These are phyloP conservation scores for Brettanomyces bruxellensis DNA, from an alignment of 805 yeast genomes.

Conservation along the genomic window DNA sequence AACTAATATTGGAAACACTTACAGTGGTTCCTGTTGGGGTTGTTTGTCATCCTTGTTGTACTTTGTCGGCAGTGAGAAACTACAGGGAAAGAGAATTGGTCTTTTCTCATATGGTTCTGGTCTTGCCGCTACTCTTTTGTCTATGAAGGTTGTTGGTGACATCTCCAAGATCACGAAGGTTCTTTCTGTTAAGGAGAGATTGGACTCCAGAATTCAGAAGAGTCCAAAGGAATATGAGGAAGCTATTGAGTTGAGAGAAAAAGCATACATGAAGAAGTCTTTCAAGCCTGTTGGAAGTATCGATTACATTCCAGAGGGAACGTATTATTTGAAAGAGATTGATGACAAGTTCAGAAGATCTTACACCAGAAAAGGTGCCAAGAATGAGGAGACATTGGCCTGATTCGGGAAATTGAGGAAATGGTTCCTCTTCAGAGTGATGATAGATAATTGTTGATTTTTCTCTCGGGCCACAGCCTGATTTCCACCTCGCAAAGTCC, in stretches of 20 bases:
- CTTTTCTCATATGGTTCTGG: slow-evolving; percentile 98
- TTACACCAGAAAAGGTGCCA: slow-evolving; percentile 27
- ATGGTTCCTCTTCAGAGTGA: not conserved
- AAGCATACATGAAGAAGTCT: slow-evolving; percentile 73
- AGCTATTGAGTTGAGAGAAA: slow-evolving; percentile 80
- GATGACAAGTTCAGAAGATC: slow-evolving; percentile 85
- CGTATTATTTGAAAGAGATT: slow-evolving; percentile 74
- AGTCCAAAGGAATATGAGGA: slow-evolving; percentile 77
- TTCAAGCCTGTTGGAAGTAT: slow-evolving; percentile 73
- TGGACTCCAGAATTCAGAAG: slow-evolving; percentile 54
- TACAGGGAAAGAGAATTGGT: slow-evolving; percentile 81
- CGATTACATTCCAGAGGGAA: slow-evolving; percentile 63
- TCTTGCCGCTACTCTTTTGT: slow-evolving; percentile 82
- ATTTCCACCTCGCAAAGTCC: not conserved
- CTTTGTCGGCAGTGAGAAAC: slow-evolving; percentile 61
- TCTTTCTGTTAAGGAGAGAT: slow-evolving; percentile 59
- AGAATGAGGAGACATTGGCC: slow-evolving; percentile 22
- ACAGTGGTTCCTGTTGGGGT: slow-evolving; percentile 89
- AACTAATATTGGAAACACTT: slow-evolving; percentile 97
- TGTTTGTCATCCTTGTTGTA: slow-evolving; percentile 74
- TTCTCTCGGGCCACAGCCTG: not conserved
- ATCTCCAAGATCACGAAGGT: slow-evolving; percentile 52
- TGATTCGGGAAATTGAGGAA: slow-evolving; percentile 40
- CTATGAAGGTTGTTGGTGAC: slow-evolving; percentile 76
- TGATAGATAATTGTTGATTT: not conserved